Percentiles rank a stretch among this genome's conserved stretches.
phyloP scores from a whole-genome alignment of 2,329 filamentous ascomycete species.

The Amphichorda felina region DNA sequence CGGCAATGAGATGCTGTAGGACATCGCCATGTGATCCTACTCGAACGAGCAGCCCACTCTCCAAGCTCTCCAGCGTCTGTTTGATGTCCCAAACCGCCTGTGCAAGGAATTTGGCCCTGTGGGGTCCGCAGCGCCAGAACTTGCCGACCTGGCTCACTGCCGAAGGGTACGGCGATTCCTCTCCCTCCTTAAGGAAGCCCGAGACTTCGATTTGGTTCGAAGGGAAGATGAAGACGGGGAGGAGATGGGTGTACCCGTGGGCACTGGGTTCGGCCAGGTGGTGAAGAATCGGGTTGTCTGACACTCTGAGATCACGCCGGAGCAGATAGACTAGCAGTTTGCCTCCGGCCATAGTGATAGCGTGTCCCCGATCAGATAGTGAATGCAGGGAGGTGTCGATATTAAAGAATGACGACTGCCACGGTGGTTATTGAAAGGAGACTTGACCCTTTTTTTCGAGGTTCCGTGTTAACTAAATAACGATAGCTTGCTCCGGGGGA shows the following conservation, averaged over 20 bases:
- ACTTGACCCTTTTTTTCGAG: too few species aligned
- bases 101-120: conserved; percentile 60
- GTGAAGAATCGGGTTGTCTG: conserved; percentile 65
- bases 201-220: conserved; percentile 64
- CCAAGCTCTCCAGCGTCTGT: conserved; percentile 40
- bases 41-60: conserved; percentile 51
- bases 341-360: conserved; percentile 16
- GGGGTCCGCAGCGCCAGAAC: conserved; percentile 64
- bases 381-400: too few species aligned
- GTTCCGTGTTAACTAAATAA: too few species aligned
- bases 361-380: too few species aligned
- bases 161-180: conserved; percentile 53
- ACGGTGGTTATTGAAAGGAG: too few species aligned
- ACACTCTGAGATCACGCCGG: conserved; percentile 59
- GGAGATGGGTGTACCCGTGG: conserved; percentile 53
- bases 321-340: conserved; percentile 60
- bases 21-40: conserved; percentile 51
- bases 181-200: conserved; percentile 50
- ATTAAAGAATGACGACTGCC: too few species aligned
- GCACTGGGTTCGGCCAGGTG: conserved; percentile 31
- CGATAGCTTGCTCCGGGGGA: too few species aligned
- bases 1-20: conserved; percentile 36
- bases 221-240: conserved; percentile 60
- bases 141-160: conserved; percentile 52
- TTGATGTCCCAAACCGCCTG: conserved; percentile 67